Conservation (phyloP, 345 rosid species). For the Moricandia arvensis region DNA sequence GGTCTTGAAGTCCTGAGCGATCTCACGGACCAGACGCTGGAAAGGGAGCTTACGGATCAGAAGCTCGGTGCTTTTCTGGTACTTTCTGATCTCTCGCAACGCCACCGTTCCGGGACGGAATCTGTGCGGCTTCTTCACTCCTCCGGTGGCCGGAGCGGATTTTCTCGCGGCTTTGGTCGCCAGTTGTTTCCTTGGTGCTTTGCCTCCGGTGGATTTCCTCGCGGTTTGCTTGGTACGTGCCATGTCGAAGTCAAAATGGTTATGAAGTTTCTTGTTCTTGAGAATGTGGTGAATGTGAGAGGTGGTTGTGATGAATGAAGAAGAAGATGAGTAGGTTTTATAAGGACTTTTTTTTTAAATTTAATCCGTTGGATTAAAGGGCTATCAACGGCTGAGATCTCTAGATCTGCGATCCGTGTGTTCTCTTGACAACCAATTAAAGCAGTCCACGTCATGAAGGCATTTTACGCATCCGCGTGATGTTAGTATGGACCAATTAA, state of each 20-base stretch:
- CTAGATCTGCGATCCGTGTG: neutral
- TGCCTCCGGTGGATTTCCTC: neutral
- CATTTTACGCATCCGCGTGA: neutral
- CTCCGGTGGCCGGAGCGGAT: neutral
- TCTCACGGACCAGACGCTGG: neutral
- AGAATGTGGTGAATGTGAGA: too few relatives aligned
- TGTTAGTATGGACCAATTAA: neutral
- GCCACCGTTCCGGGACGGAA: neutral
- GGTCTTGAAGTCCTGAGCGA: neutral
- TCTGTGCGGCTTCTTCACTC: neutral
- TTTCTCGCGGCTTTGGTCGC: neutral
- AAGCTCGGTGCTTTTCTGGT: neutral
- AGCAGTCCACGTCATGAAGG: neutral
- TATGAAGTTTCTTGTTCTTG: neutral
- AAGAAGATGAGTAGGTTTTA: neutral
- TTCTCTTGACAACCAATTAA: neutral
- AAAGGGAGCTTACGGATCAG: neutral
- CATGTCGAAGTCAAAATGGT: neutral
- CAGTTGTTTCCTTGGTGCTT: neutral
- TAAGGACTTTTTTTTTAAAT: neutral
- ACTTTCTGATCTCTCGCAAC: neutral
- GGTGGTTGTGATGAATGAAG: neutral
- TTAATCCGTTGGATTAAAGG: neutral
- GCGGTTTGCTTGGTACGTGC: neutral
- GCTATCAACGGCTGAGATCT: neutral